Conservation (phyloP, 257 asterid species). For the Datura wrightii region DNA sequence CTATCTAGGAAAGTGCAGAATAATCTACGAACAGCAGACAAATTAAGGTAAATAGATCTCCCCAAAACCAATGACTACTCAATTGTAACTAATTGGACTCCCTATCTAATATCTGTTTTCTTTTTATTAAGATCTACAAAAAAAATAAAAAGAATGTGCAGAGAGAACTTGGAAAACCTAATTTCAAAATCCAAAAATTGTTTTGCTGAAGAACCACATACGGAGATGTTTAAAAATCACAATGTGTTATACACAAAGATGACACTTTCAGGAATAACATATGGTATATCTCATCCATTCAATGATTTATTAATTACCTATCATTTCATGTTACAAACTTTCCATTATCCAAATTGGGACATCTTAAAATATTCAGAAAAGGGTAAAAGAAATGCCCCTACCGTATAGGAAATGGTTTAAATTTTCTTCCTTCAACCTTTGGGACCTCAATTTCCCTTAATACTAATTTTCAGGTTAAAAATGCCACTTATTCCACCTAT, state of each 20-base stretch:
- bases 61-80: not conserved
- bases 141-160: not conserved
- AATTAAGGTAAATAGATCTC: slow-evolving; percentile 10
- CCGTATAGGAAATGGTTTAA: not conserved
- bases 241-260: slow-evolving; percentile 12
- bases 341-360: slow-evolving; percentile 11
- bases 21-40: slow-evolving; percentile 1
- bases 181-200: slow-evolving; percentile 9
- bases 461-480: not conserved
- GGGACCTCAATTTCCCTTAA: not conserved
- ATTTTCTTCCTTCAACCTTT: not conserved
- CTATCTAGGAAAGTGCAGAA: slow-evolving; percentile 16
- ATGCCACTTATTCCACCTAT: not conserved
- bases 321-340: slow-evolving; percentile 7
- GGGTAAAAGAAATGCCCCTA: not conserved
- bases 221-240: not conserved
- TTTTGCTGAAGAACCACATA: slow-evolving; percentile 2
- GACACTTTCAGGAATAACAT: slow-evolving; percentile 15
- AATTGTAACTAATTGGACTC: not conserved
- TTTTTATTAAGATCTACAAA: not conserved
- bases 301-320: slow-evolving; percentile 4
- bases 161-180: slow-evolving; percentile 2
- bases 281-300: not conserved
- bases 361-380: not conserved
- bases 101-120: not conserved